A percentile compares a stretch with the other conserved stretches of the same genome.
These are phyloP conservation scores for Yamadazyma dendronema DNA, from an alignment of 1,139 yeast species.

Conservation along the genomic window DNA sequence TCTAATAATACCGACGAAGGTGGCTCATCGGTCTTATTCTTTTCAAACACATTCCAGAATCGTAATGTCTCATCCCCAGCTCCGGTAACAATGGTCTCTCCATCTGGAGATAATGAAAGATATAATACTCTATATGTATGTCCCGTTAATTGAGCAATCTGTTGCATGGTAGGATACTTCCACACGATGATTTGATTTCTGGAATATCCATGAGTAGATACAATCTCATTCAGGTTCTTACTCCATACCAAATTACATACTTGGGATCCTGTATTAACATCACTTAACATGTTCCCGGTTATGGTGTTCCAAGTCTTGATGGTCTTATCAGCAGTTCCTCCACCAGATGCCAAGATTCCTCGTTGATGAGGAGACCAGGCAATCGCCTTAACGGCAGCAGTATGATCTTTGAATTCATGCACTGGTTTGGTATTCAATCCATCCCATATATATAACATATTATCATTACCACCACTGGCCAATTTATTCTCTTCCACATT, in stretches of 20 bases:
- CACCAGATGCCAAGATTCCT: conserved; percentile 92
- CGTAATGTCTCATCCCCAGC: conserved; percentile 97
- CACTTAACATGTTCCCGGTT: conserved; percentile 70
- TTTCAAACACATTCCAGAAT: conserved; percentile 91
- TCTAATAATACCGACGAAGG: conserved; percentile 68
- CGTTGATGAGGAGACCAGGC: conserved; percentile 98
- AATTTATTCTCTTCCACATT: conserved; percentile 81
- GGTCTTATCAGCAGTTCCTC: conserved; percentile 92
- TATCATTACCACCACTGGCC: conserved; percentile 95
- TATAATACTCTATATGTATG: conserved; percentile 92
- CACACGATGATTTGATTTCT: conserved; percentile 89
- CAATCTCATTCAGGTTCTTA: conserved; percentile 84
- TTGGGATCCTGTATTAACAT: conserved; percentile 92
- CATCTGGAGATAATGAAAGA: conserved; percentile 92
- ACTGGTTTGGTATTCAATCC: conserved; percentile 71
- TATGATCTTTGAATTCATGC: conserved; percentile 75
- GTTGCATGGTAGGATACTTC: conserved; percentile 94
- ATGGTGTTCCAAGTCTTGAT: conserved; percentile 92
- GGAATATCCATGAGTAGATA: conserved; percentile 93
- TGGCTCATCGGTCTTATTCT: conserved; percentile 55
- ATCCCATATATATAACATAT: conserved; percentile 82
- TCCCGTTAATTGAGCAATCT: conserved; percentile 89
- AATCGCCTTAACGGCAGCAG: conserved; percentile 94
- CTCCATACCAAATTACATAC: conserved; percentile 96
- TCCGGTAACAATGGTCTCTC: conserved; percentile 96